A percentile compares a stretch with the other conserved stretches of the same genome.
Conservation (phyloP, 441 rosid genomes). For the Capsella rubella region DNA sequence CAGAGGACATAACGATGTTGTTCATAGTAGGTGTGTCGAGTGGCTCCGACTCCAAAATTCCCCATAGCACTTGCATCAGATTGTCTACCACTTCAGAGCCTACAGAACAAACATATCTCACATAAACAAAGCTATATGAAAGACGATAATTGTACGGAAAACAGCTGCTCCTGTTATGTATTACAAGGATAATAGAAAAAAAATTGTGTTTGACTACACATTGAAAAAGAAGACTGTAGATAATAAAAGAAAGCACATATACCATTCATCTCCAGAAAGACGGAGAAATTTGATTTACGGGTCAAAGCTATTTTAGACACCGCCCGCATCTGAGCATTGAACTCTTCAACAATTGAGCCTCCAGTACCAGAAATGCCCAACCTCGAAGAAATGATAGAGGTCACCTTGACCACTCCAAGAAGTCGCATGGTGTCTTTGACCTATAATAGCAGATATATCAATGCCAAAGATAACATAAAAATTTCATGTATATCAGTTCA, state of each 20-base stretch:
- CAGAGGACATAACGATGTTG: constrained; percentile 91
- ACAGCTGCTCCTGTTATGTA: constrained; percentile 11
- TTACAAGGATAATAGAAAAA: constrained; percentile 30
- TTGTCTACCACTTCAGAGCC: constrained; percentile 98
- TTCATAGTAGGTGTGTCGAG: constrained; percentile 99
- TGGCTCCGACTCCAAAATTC: constrained; percentile 94
- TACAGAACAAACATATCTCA: constrained; percentile 43
- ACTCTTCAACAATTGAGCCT: constrained; percentile 95
- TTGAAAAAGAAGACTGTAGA: constrained; percentile 31
- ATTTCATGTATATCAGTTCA: constrained; percentile 17
- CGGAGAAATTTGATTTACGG: constrained; percentile 86
- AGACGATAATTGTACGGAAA: constrained; percentile 18
- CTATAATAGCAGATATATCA: constrained; percentile 55
- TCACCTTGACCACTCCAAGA: constrained; percentile 95
- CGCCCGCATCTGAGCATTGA: constrained; percentile 98
- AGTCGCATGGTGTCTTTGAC: constrained; percentile 97
- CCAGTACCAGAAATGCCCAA: constrained; percentile 86
- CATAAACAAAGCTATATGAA: constrained; percentile 35
- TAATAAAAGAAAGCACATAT: constrained; percentile 33
- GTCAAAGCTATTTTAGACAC: constrained; percentile 98
- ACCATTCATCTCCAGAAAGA: constrained; percentile 91
- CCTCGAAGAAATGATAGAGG: constrained; percentile 79
- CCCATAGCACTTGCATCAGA: constrained; percentile 98
- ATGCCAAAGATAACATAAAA: constrained; percentile 25
- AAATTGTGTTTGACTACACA: constrained; percentile 32